Evolutionary conservation across 1,139 yeast species (phyloP).

Genomic region (Zygosaccharomyces sapae): DNA sequence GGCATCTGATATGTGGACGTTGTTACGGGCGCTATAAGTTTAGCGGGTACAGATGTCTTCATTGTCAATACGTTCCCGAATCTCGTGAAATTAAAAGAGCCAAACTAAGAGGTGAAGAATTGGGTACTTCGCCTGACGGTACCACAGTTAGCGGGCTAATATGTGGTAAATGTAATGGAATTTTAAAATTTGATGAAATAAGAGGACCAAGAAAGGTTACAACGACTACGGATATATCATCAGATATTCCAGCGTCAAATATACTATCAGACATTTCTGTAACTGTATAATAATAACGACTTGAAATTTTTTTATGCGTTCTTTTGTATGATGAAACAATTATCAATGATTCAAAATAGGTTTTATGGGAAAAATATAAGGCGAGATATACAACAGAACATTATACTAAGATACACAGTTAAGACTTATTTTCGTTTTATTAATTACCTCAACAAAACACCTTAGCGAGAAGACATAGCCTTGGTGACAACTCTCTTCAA

Average conservation of each 20-base stretch:
- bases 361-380: slow-evolving; percentile 7
- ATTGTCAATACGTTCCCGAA: slow-evolving; percentile 29
- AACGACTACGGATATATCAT: slow-evolving; percentile 11
- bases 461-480: slow-evolving; percentile 98
- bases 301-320: too few relatives aligned
- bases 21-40: slow-evolving; percentile 28
- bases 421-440: slow-evolving; percentile 15
- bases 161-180: slow-evolving; percentile 25
- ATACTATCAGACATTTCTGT: neutral
- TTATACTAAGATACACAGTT: slow-evolving; percentile 19
- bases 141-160: slow-evolving; percentile 16
- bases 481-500: slow-evolving; percentile 99
- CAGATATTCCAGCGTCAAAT: neutral
- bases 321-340: neutral
- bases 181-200: slow-evolving; percentile 20
- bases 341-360: neutral
- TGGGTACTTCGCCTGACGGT: slow-evolving; percentile 20
- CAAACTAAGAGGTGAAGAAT: slow-evolving; percentile 15
- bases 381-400: slow-evolving; percentile 16
- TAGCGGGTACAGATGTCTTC: slow-evolving; percentile 26
- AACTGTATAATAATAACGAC: neutral
- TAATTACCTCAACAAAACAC: slow-evolving; percentile 17
- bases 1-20: slow-evolving; percentile 24
- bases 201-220: slow-evolving; percentile 18
- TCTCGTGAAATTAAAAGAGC: slow-evolving; percentile 24